Evolutionary conservation across 306 rosid genomes (phyloP), one percentile per base, ranked within the genome.

Genomic region (Acacia confusa): DNA sequence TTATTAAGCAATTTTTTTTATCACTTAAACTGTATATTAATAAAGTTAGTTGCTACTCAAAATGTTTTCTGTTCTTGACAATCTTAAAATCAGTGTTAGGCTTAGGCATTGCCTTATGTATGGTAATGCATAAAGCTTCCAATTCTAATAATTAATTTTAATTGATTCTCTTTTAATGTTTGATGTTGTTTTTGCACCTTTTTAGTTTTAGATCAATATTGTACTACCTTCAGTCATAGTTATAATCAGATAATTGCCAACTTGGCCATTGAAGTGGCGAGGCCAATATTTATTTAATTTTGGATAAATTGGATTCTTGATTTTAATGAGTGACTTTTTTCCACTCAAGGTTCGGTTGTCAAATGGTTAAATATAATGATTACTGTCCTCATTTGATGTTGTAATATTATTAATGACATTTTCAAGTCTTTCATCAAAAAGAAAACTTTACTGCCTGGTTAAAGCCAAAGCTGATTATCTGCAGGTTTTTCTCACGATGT

Each of bases 11-110:
- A 44, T 69, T n/a, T 57, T 57, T 5, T 41, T 43, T 16, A 16
- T 82, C 44, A 63, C 58, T 66, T 78, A 4, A 38, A 70, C 50
- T 19, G n/a, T 47, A 25, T 65, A 53, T 61, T 43, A 52, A 50
- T 70, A n/a, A 43, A 28, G 57, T 79, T 82, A 17, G 44, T 65
- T 79, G 41, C 72, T 30, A 43, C 67, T 57, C 50, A 50, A 50
- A 50, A 68, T 61, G 44, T 57, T 74, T 81, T 82, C 24, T 50
- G 60, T 27, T 7, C 53, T 63, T 65, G 22, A 66, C 71, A 63
- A 69, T 48, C 72, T 43, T 78, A 63, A 30, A 70, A 57, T 22
- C 41, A 13, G 28, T 47, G 61, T 71, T 71, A 25, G 7, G 43
- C 24, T 71, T 71, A 25, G 7, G 43, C 24, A 45, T 25, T 45